Evolutionary conservation across 179 eudicot genomes (phyloP), one percentile per base, ranked within the genome.

Genomic region (Nepenthes alata): DNA sequence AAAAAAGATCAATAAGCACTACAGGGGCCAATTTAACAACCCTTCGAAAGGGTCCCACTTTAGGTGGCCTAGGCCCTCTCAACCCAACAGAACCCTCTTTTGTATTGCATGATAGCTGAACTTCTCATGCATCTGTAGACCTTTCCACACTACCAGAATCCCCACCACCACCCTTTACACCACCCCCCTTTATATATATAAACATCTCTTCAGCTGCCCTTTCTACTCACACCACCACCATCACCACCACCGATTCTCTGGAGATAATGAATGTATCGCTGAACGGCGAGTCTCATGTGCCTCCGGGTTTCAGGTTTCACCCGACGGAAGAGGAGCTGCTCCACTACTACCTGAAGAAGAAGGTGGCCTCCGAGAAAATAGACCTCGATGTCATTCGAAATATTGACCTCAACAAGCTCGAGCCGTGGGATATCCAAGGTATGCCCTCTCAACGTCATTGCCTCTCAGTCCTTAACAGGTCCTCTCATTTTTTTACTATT

Each of bases 371-470:
- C 13, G 37, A 66, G 61, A 58, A 57, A 58, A 70, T 70, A 11
- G 78, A 74, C 52, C 65, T 74, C 11, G 74, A 74, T 61, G 78
- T 74, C 34, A 74, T 74, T 59, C 58, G 50, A 3, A 57, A 66
- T 34, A 35, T 70, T 6, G 71, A 74, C 58, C 74, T 74, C n/a
- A 65, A 74, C 49, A 74, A 61, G 60, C 67, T 74, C 11, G 77
- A 74, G 16, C 77, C 77, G 8, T 74, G 78, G 78, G 78, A 74
- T 15, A 70, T 74, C 11, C 74, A 74, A 74, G 78, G 78, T 74
- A 61, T 6, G 12, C 15, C 13, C 11, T 11, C 53, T 3, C 15
- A 41, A 41, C 1, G 8, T 41, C 45, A 7, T 41, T 1, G 6
- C 5, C 45, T 4, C 45, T 4, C 45, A 41, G 11, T 47, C 9